These are phyloP conservation scores for Paramecium octaurelia DNA, from an alignment of 73 alveolate species.

Conservation along the genomic window DNA sequence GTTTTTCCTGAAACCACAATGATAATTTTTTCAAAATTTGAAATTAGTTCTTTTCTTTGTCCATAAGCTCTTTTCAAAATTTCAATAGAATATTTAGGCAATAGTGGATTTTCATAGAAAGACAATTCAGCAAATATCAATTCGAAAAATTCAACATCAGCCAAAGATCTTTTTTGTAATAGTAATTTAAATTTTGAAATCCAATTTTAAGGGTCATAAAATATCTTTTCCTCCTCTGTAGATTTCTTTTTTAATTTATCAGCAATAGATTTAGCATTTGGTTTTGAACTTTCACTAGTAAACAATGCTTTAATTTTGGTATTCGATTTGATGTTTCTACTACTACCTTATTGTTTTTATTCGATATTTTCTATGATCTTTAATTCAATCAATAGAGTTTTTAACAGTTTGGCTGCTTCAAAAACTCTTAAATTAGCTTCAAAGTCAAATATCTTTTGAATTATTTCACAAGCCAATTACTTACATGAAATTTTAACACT, in stretches of 20 bases:
- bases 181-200: background rate
- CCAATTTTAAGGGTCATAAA: background rate
- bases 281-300: background rate
- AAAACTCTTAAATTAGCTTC: constrained; percentile 3
- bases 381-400: background rate
- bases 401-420: background rate
- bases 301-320: background rate
- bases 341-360: background rate
- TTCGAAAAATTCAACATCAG: background rate
- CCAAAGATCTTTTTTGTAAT: background rate
- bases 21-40: background rate
- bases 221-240: background rate
- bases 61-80: constrained; percentile 1
- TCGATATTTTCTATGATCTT: background rate
- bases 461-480: constrained; percentile 16
- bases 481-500: background rate
- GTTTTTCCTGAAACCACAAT: background rate
- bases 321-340: background rate
- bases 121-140: background rate
- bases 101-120: background rate
- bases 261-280: background rate
- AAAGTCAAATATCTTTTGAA: background rate
- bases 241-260: background rate
- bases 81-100: background rate
- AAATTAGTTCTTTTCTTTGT: background rate